Base-by-base conservation (phyloP, 2,329 filamentous ascomycete species). In the Rhexocercosporidium sp. region DNA sequence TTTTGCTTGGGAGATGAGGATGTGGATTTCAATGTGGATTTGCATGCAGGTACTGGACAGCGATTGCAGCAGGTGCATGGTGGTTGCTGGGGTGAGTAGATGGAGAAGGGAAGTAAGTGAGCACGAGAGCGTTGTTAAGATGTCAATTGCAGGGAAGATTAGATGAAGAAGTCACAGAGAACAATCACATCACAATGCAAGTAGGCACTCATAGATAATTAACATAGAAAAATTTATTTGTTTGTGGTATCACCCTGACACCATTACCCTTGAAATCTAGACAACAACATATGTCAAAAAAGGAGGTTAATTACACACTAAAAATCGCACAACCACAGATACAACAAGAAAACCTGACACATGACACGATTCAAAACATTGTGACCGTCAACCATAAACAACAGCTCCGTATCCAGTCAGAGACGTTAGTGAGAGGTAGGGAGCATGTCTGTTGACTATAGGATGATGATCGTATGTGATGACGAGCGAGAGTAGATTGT, bases 401-500 rank as follows among this genome's bases (percentile, higher is more conserved):
- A 29, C 47, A 51, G 47, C 47, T 51, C 47, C 47, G 25, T 51
- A 51, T 51, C 47, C 47, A 51, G 29, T 51, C 47, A 51, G 47
- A 51, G 25, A 51, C 47, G 47, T 51, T 29, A 51, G 47, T 51
- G 47, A 51, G 12, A 27, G 47, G 47, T 51, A 51, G 47, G 47
- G 47, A 29, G 47, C 18, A 51, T 16, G 14, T 18, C 22, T 51
- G 47, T 16, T 14, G 4, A 14, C 5, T 7, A 20, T 9, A 12
- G 14, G 31, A 18, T 57, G 31, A 39, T 57, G 20, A n/a, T 18
- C 27, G 31, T n/a, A 56, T 34, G 53, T 12, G 54, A 59, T 29
- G 41, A 29, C 18, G 34, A n/a, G n/a, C n/a, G 16, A n/a, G 22
- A 25, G 47, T 29, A 9, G 29, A 25, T 20, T 62, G 70, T 74